These are phyloP conservation scores for Phytophthora europaea DNA, from an alignment of 352 stramenopile species.

Conservation along the genomic window DNA sequence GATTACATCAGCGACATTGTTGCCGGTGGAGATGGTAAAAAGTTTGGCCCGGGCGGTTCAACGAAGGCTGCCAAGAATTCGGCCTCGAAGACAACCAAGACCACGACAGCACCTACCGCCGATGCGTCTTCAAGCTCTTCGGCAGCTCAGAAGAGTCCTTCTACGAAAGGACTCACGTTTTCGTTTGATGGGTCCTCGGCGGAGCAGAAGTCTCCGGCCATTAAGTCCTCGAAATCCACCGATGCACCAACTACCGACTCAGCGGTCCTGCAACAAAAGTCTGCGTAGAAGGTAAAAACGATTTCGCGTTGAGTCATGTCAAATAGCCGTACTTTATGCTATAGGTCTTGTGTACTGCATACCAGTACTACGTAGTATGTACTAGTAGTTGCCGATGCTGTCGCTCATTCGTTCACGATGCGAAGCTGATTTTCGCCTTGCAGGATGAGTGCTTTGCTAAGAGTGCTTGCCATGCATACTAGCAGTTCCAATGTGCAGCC, in stretches of 20 bases:
- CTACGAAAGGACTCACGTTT: slow-evolving; percentile 23
- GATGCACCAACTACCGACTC: neutral
- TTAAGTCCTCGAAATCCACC: slow-evolving; percentile 5
- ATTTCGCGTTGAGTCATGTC: neutral
- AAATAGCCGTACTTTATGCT: neutral
- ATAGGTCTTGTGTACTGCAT: neutral
- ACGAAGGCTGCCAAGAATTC: neutral
- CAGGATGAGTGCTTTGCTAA: neutral
- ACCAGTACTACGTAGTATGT: no score
- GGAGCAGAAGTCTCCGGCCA: slow-evolving; percentile 3
- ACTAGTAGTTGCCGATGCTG: no score
- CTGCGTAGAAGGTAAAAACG: slow-evolving; percentile 6
- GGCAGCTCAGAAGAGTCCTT: slow-evolving; percentile 12
- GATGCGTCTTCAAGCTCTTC: slow-evolving; percentile 9
- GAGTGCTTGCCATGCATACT: no score
- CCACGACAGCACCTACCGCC: neutral
- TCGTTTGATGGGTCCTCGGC: slow-evolving; percentile 28
- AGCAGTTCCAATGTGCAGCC: no score
- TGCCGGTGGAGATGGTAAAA: slow-evolving; percentile 29
- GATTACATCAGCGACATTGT: slow-evolving; percentile 63
- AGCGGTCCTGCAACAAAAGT: slow-evolving; percentile 10
- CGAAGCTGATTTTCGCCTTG: neutral
- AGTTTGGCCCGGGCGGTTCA: slow-evolving; percentile 14
- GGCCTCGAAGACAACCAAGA: slow-evolving; percentile 15
- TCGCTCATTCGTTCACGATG: neutral